These are phyloP conservation scores for Neofusicoccum sp. DNA, from an alignment of 2,329 filamentous ascomycete species.

Conservation along the genomic window DNA sequence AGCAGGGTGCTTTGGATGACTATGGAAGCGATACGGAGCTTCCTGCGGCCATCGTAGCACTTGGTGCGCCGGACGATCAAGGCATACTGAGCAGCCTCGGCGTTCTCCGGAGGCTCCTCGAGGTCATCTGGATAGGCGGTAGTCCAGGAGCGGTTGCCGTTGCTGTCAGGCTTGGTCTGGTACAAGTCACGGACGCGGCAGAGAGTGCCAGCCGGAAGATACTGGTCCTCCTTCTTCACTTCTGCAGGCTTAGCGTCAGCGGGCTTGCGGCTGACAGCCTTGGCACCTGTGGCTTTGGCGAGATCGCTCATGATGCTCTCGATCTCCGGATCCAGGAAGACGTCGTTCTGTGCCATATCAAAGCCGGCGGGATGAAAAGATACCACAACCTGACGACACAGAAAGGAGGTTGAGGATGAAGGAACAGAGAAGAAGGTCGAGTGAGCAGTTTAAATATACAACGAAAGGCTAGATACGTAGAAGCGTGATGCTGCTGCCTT, in stretches of 20 bases:
- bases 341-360: background rate
- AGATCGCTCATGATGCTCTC: background rate
- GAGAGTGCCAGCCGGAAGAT: conserved; percentile 4
- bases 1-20: conserved; percentile 36
- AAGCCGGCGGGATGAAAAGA: background rate
- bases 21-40: conserved; percentile 28
- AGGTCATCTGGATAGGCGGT: conserved; percentile 17
- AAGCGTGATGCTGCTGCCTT: background rate
- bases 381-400: too few species aligned
- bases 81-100: conserved; percentile 21
- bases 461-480: background rate
- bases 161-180: conserved; percentile 13
- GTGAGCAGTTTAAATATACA: background rate
- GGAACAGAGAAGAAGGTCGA: background rate
- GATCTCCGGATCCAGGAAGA: background rate
- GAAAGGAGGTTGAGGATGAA: background rate
- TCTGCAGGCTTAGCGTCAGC: background rate
- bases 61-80: conserved; percentile 25
- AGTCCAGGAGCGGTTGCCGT: conserved; percentile 15
- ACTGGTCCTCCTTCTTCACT: background rate
- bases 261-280: background rate
- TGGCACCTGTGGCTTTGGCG: background rate
- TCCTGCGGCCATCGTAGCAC: conserved; percentile 21
- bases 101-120: conserved; percentile 21
- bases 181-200: conserved; percentile 13